phyloP scores from a whole-genome alignment of 805 yeast species.

The Candida nanaspora region DNA sequence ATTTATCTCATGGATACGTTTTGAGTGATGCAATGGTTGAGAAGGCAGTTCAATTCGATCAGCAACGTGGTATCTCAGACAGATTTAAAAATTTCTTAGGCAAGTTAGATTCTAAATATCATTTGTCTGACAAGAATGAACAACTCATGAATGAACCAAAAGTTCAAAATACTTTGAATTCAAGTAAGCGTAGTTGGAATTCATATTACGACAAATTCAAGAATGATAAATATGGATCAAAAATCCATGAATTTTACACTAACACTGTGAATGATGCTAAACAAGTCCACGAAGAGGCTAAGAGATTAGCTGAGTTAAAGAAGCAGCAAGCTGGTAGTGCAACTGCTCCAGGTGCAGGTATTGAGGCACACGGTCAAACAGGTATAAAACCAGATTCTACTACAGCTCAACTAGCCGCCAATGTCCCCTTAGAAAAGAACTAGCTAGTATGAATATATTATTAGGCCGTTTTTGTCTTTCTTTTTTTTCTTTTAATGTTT shows the following conservation, averaged over 20 bases:
- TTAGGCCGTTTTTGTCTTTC: neutral
- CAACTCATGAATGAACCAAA: slow-evolving; percentile 19
- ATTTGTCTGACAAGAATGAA: slow-evolving; percentile 45
- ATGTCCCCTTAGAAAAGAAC: slow-evolving; percentile 13
- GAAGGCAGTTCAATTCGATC: slow-evolving; percentile 57
- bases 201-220: slow-evolving; percentile 42
- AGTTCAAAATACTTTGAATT: slow-evolving; percentile 28
- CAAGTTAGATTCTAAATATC: slow-evolving; percentile 53
- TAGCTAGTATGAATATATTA: neutral
- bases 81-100: slow-evolving; percentile 50
- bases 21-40: slow-evolving; percentile 55
- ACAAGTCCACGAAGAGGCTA: slow-evolving; percentile 70
- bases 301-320: slow-evolving; percentile 58
- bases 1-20: slow-evolving; percentile 65
- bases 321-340: slow-evolving; percentile 14
- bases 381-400: slow-evolving; percentile 15
- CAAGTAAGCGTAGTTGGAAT: slow-evolving; percentile 20
- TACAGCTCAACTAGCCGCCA: slow-evolving; percentile 15
- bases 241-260: slow-evolving; percentile 54
- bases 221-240: slow-evolving; percentile 44
- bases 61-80: slow-evolving; percentile 51
- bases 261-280: slow-evolving; percentile 46
- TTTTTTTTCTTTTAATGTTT: too few relatives aligned
- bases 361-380: slow-evolving; percentile 4
- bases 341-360: neutral